Evolutionary conservation across 2,329 filamentous ascomycete species (phyloP).

Genomic region (Fusarium globosum): DNA sequence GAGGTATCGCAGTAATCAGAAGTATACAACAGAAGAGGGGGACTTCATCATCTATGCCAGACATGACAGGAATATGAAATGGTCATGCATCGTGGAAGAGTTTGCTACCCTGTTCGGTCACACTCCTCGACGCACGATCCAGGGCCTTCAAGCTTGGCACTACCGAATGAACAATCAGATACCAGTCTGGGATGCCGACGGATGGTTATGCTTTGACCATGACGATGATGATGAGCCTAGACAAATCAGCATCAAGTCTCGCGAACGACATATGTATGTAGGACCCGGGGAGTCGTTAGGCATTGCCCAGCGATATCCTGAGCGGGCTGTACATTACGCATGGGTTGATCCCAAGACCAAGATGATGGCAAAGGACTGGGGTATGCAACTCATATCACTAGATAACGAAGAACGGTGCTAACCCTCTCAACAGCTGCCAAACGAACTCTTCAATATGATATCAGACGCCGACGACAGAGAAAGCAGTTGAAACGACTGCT

Average conservation of each 20-base stretch:
- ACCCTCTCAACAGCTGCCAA: constrained; percentile 47
- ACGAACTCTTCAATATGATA: constrained; percentile 49
- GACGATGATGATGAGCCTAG: not conserved
- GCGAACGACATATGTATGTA: constrained; percentile 47
- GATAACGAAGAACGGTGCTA: not conserved
- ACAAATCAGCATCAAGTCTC: constrained; percentile 50
- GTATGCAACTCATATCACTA: constrained; percentile 47
- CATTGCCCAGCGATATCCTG: constrained; percentile 57
- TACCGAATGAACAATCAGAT: not conserved
- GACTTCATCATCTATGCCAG: not conserved
- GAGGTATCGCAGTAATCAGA: not conserved
- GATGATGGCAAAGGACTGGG: constrained; percentile 50
- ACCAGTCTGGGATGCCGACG: not conserved
- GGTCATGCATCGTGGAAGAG: not conserved
- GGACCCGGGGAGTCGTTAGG: constrained; percentile 50
- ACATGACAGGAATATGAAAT: not conserved
- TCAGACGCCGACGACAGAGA: constrained; percentile 50
- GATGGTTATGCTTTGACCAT: not conserved
- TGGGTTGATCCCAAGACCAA: constrained; percentile 57
- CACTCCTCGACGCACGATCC: not conserved
- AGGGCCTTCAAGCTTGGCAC: not conserved
- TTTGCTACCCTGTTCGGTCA: not conserved
- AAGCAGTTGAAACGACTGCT: constrained; percentile 46
- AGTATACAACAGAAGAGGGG: not conserved
- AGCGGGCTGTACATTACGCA: constrained; percentile 57